phyloP scores from a whole-genome alignment of 495 filamentous ascomycete species.

The Chaetomium fimeti region DNA sequence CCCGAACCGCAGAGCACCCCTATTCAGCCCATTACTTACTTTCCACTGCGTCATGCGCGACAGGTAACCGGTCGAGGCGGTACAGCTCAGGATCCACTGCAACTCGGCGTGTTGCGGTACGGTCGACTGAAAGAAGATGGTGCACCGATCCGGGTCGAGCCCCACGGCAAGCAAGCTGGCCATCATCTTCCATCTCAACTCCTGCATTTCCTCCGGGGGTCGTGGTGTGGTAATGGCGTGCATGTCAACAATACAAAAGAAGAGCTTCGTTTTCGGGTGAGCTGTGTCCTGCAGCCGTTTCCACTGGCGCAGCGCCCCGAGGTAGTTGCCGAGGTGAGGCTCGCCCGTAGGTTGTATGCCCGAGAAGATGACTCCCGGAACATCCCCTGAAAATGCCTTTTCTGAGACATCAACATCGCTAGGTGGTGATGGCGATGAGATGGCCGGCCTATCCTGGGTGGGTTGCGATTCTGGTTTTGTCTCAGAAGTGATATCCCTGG shows the following conservation, averaged over 20 bases:
- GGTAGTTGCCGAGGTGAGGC: conserved; percentile 95
- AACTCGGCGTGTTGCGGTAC: conserved; percentile 80
- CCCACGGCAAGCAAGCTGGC: conserved; percentile 82
- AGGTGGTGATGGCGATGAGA: background rate
- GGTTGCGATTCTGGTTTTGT: background rate
- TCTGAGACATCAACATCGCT: background rate
- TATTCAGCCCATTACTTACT: conserved; percentile 34
- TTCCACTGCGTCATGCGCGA: conserved; percentile 99
- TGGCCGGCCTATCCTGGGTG: background rate
- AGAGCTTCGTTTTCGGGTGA: conserved; percentile 53
- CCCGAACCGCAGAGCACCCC: too few species aligned
- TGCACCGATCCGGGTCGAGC: conserved; percentile 67
- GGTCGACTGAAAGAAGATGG: conserved; percentile 80
- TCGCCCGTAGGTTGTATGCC: conserved; percentile 95
- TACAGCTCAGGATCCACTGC: conserved; percentile 94
- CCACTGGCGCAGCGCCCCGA: conserved; percentile 90
- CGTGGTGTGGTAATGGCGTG: conserved; percentile 86
- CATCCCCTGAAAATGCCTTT: background rate
- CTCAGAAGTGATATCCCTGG: background rate
- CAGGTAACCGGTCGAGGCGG: conserved; percentile 83
- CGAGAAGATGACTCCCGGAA: conserved; percentile 67
- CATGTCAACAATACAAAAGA: conserved; percentile 87
- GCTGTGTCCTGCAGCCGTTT: conserved; percentile 68
- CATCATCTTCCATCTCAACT: conserved; percentile 69
- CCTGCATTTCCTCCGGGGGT: conserved; percentile 53